Base-by-base conservation (phyloP, 75 land plant genomes). In the Ceratopteris richardii region DNA sequence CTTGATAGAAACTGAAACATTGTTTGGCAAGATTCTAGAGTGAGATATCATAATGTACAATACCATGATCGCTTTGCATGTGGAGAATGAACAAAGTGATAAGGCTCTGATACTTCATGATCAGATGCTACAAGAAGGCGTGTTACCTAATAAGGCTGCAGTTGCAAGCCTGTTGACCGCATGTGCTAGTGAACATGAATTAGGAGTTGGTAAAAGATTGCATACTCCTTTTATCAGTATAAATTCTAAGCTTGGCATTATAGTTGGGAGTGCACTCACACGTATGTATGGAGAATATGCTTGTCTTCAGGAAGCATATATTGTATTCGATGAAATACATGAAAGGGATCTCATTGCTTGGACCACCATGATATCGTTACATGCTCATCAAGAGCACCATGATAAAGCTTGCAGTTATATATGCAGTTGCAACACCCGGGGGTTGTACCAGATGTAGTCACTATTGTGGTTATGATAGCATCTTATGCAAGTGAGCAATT, bases 281-380 rank as follows among this genome's bases (percentile, higher is more conserved):
- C 23, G 53, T 1, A 52, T 64, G 57, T 64, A 64, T 52, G 40
- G 19, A 11, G 53, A 64, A 7, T 51, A 30, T 64, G 66, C 60
- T 6, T 18, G 41, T 21, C 17, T 64, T 0, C 1, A 24, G 12
- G 66, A 53, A 5, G 59, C 37, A 17, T 12, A 39, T 22, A 19
- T 20, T 20, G 59, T 64, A 0, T 64, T 29, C 53, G 60, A 64
- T 30, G 6, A 54, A 36, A 64, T 52, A 30, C 36, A 13, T 5
- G 40, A 11, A 2, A 23, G 7, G 37, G 59, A 64, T 37, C 21
- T 51, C 1, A 48, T 63, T 29, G 25, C 60, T 23, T 66, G 67
- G 62, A 66, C 33, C 44, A 18, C 44, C 24, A 56, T 66, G 28
- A 54, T 66, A 19, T 31, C 62, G 9, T 22, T 9, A 23, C 56